Evolutionary conservation across 2,329 filamentous ascomycete genomes (phyloP), one percentile per base, ranked within the genome.

Genomic region (Pseudonectria foliicola): DNA sequence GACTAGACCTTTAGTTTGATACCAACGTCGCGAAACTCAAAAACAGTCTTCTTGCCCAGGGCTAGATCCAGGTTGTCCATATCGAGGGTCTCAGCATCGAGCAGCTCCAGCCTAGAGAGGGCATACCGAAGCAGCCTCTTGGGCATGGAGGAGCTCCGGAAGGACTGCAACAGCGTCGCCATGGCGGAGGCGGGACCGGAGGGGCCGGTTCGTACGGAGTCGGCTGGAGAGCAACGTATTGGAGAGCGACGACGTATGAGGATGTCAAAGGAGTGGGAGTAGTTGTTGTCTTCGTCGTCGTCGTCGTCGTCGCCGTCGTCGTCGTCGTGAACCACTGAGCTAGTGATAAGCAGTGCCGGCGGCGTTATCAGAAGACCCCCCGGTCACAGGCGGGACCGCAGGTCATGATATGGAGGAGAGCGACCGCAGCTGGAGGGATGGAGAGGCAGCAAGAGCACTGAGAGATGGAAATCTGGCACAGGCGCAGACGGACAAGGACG

Each of bases 111-210:
- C 38, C 82, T 80, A 15, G 83, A 82, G 27, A 98, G 69, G 32
- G 82, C 86, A 67, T 92, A 95, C 48, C 86, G 82, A 46, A 96
- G 74, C 52, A 96, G 73, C 60, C 83, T 80, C 73, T 92, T 94
- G 65, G 89, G 85, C 70, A 94, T 86, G 49, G 77, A 85, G 44
- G 87, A 77, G 58, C 63, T 70, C 52, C 68, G 64, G 52, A 79
- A 77, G 38, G 70, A 71, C 61, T 70, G 80, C 53, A 92, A 75
- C 57, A 85, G 79, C 56, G 74, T 80, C 35, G 81, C 78, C 84
- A 89, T 88, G 60, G 42, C 59, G 57, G 42, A 33, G 42, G 44
- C 27, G 29, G 36, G 24, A 8, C 18, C 18, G 13, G 26, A 29
- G 32, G 25, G 36, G 29, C 42, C 34, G 38, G 31, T 28, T 41